Evolutionary conservation across 1,284 basidiomycete species (phyloP).

Genomic region (Pseudomicrostroma phylloplanum): DNA sequence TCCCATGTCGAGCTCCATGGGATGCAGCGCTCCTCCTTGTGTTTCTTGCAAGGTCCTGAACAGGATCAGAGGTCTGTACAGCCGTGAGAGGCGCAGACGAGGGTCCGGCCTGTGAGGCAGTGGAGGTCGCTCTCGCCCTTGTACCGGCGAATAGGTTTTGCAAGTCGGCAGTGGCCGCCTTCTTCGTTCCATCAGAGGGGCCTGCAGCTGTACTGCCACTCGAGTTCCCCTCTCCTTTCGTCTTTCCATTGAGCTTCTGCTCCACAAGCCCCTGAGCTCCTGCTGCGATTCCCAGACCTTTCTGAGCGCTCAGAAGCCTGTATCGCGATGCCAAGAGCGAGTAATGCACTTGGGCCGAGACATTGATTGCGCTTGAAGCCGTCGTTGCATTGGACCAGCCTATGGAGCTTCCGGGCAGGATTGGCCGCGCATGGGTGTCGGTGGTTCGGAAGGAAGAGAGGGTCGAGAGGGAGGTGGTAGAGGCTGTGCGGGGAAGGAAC

Average conservation of each 20-base stretch:
- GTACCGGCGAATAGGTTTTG: too few species aligned
- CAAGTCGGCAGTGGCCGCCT: too few species aligned
- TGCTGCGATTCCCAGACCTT: constrained; percentile 1
- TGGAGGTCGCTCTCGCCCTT: neutral
- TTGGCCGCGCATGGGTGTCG: neutral
- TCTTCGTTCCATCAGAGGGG: too few species aligned
- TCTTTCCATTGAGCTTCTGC: too few species aligned
- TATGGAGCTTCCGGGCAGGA: constrained; percentile 7
- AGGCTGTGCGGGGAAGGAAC: constrained; percentile 4
- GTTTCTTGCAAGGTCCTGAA: too few species aligned
- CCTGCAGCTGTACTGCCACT: too few species aligned
- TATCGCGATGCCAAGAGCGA: constrained; percentile 3
- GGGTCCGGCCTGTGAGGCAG: neutral
- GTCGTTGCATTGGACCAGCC: constrained; percentile 7
- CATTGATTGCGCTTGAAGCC: neutral
- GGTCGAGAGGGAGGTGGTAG: neutral
- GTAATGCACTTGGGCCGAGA: constrained; percentile 6
- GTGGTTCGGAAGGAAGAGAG: constrained; percentile 1
- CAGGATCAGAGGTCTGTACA: neutral
- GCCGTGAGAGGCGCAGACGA: neutral
- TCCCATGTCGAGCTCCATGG: constrained; percentile 18
- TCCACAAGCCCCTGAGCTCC: neutral
- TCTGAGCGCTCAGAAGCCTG: constrained; percentile 4
- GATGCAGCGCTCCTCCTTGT: constrained; percentile 4
- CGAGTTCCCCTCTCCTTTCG: too few species aligned